These are phyloP conservation scores for Penicillium salamii DNA, from an alignment of 495 filamentous ascomycete species.

Conservation along the genomic window DNA sequence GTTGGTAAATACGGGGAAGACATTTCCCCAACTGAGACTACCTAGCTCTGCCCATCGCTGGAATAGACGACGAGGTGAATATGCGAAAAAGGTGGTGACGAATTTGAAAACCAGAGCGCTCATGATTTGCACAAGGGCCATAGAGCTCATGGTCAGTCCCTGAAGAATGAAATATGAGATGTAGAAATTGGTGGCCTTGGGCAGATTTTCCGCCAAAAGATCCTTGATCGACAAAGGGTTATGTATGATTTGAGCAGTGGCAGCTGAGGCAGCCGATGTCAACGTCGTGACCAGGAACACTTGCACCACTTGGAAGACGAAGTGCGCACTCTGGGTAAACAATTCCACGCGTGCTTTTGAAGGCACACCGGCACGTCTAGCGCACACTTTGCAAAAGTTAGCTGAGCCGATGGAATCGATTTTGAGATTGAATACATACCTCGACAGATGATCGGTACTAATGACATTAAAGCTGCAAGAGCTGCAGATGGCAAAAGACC, in stretches of 20 bases:
- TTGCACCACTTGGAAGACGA: constrained; percentile 88
- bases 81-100: constrained; percentile 62
- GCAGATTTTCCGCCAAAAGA: constrained; percentile 70
- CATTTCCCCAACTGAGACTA: constrained; percentile 74
- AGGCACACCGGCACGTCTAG: constrained; percentile 71
- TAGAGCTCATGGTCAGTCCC: constrained; percentile 69
- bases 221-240: constrained; percentile 59
- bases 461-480: constrained; percentile 77
- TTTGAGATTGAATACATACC: constrained; percentile 55
- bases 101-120: constrained; percentile 73
- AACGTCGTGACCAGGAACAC: constrained; percentile 84
- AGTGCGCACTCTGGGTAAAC: constrained; percentile 84
- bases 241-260: constrained; percentile 59
- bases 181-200: constrained; percentile 84
- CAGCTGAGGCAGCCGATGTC: constrained; percentile 68
- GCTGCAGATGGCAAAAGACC: constrained; percentile 75
- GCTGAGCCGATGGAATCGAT: background rate
- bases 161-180: constrained; percentile 90
- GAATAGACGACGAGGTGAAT: constrained; percentile 64
- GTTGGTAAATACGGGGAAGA: constrained; percentile 83
- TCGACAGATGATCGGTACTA: constrained; percentile 81
- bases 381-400: constrained; percentile 50
- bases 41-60: constrained; percentile 60
- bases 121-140: constrained; percentile 68
- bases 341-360: constrained; percentile 76